Evolutionary conservation across 257 asterid species (phyloP).

Genomic region (Capsicum pubescens): DNA sequence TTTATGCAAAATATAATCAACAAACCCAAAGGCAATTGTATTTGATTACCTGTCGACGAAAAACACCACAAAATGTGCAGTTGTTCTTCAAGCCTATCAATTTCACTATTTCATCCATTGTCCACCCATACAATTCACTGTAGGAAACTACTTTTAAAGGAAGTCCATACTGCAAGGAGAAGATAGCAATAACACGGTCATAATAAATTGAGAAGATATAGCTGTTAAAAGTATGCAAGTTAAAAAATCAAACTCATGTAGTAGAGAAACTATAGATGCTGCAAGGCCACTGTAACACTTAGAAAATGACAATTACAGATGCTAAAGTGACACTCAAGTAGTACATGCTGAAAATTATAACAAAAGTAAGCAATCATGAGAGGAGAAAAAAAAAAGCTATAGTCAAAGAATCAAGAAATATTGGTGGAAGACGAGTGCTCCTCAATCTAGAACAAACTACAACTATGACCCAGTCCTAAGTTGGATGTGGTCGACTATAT

Average conservation of each 20-base stretch:
- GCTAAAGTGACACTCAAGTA: neutral
- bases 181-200: conserved; percentile 10
- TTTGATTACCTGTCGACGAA: conserved; percentile 89
- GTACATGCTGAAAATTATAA: neutral
- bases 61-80: conserved; percentile 99
- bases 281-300: neutral
- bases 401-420: neutral
- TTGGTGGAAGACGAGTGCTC: neutral
- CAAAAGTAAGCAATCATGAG: neutral
- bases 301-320: neutral
- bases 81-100: conserved; percentile 93
- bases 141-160: conserved; percentile 95
- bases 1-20: neutral
- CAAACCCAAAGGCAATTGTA: conserved; percentile 11
- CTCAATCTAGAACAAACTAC: neutral
- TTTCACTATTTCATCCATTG: conserved; percentile 99
- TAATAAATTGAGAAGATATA: neutral
- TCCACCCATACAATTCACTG: conserved; percentile 95
- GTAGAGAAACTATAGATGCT: neutral
- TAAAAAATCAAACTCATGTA: neutral
- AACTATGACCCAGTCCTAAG: neutral
- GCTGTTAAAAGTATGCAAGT: neutral
- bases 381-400: neutral
- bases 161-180: conserved; percentile 76
- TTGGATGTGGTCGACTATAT: neutral